Evolutionary conservation across 2,329 filamentous ascomycete genomes (phyloP).

Genomic region (Ilyonectria robusta): DNA sequence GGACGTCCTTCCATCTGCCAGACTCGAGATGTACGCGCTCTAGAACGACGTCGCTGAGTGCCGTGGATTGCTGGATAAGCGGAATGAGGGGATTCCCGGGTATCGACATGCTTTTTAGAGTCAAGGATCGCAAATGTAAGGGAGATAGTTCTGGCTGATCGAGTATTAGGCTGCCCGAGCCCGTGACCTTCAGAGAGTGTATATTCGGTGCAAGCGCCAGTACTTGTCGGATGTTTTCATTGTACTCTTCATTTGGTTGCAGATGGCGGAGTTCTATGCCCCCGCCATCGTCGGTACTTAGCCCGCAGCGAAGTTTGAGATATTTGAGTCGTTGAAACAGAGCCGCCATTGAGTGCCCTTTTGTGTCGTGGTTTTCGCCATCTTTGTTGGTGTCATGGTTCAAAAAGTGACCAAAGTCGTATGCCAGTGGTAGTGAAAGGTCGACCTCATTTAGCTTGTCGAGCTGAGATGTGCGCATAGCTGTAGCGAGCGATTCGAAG

Average conservation of each 20-base stretch:
- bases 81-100: neutral
- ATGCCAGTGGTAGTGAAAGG: slow-evolving; percentile 19
- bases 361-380: neutral
- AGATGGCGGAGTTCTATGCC: slow-evolving; percentile 6
- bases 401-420: slow-evolving; percentile 22
- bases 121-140: slow-evolving; percentile 3
- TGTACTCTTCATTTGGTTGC: slow-evolving; percentile 5
- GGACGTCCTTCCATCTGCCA: slow-evolving; percentile 13
- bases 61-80: slow-evolving; percentile 9
- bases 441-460: slow-evolving; percentile 19
- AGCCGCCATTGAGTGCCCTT: neutral
- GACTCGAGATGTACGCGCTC: slow-evolving; percentile 17
- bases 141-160: slow-evolving; percentile 4
- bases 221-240: slow-evolving; percentile 12
- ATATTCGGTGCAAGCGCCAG: slow-evolving; percentile 15
- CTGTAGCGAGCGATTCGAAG: slow-evolving; percentile 19
- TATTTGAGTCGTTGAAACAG: slow-evolving; percentile 16
- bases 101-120: slow-evolving; percentile 6
- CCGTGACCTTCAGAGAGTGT: slow-evolving; percentile 6
- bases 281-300: slow-evolving; percentile 7
- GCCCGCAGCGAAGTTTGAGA: neutral
- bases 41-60: neutral
- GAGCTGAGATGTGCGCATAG: slow-evolving; percentile 18
- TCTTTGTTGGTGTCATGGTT: neutral
- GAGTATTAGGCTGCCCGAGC: slow-evolving; percentile 1